Base-by-base conservation (phyloP, 306 rosid species). In the Ormosia semicastrata region DNA sequence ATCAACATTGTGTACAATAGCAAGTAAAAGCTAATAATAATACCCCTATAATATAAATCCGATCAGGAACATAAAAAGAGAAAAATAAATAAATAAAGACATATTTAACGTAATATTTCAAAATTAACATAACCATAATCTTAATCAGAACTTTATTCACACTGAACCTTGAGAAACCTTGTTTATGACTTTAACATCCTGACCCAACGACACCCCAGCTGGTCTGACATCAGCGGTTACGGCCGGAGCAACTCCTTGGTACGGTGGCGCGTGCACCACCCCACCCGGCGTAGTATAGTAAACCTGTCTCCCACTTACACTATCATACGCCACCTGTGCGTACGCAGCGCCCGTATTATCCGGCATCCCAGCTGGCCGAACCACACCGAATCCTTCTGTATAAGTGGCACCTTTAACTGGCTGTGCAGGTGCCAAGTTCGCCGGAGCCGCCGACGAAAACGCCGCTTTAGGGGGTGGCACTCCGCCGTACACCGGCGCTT, bases 131-230 rank as follows among this genome's bases (percentile, higher is more conserved):
- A 60, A 32, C 8, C 15, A 52, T 73, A 74, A 11, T 65, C 9
- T 54, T 46, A 53, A 39, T 36, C 57, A 18, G 4, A 18, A 67
- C 30, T 71, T 66, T 77, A 53, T 72, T 89, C 94, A 94, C 84
- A 81, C 90, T 0, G 90, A 88, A 64, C 90, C 89, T 73, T 90
- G 97, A 2, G 98, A 86, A 76, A 92, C 85, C 88, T 90, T 95
- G 84, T 75, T 78, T 54, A 90, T 90, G 36, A 76, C 87, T 88
- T 92, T 92, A 56, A 76, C 90, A 37, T 91, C 98, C n/a, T 87
- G 95, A 17, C 97, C 89, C 90, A 92, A 39, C 4, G 84, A 6
- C 29, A 76, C 78, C 6, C 87, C 89, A 17, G 41, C 73, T 2
- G 66, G 66, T 80, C 92, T 87, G 50, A 79, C 15, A 13, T 89